Evolutionary conservation across 352 stramenopile genomes (phyloP), one percentile per base, ranked within the genome.

Genomic region (Phytophthora pseudosyringae): DNA sequence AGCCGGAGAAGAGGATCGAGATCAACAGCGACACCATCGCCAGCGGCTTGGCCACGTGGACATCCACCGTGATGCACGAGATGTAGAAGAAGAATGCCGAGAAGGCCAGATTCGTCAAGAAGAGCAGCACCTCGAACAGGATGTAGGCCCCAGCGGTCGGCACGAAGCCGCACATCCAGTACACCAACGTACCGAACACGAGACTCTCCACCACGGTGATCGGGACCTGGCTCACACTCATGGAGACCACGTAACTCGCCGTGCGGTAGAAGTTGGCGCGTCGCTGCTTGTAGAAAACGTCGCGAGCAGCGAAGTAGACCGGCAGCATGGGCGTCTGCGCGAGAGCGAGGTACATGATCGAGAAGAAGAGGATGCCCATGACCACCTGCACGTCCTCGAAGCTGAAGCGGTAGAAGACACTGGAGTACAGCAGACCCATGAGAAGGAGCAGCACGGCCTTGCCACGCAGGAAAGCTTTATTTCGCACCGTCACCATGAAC

Each of bases 321-420:
- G 71, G 64, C 3, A 82, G 47, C 55, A 77, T 73, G 6, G 74
- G 68, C 12, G 64, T 70, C 39, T 71, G 64, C 7, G 85, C 75
- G 12, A 96, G 57, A 26, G 76, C 75, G 13, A 89, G 67, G 58
- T 86, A 94, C 51, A 96, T 80, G 48, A 91, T 65, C 15, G 67
- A 75, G 46, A 85, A 78, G 65, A 95, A 96, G 12, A 96, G 70
- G 51, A 94, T 80, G 18, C 86, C 85, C 59, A 92, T 77, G 5
- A 91, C 67, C 11, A 78, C 46, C 35, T 82, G 69, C 1, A 67
- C 64, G 12, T 78, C 56, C n/a, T 66, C 56, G 35, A 69, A 59
- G 41, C 76, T 35, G 41, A 75, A 70, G 36, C 78, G 67, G 55
- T 76, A 80, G 51, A 80, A 83, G 10, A 80, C 58, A 21, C 60